phyloP scores from a whole-genome alignment of 2,329 filamentous ascomycete genomes.

The Alternaria conjuncta region DNA sequence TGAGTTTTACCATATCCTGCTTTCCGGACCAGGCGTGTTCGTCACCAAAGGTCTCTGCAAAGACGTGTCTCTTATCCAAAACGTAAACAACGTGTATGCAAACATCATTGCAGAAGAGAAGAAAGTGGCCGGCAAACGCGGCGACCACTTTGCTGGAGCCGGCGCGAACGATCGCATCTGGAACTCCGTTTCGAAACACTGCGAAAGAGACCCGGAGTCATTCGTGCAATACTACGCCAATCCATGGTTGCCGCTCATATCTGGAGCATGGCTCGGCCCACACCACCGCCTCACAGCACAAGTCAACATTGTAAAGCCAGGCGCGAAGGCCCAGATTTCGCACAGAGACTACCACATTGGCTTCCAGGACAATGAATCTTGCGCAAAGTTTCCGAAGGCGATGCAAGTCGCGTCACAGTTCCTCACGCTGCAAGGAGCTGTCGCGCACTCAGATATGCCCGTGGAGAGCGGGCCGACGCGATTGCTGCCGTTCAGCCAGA shows the following conservation, averaged over 20 bases:
- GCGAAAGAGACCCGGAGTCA: slow-evolving; percentile 56
- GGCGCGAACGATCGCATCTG: slow-evolving; percentile 68
- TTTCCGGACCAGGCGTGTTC: slow-evolving; percentile 65
- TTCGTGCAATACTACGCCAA: slow-evolving; percentile 67
- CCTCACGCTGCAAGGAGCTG: slow-evolving; percentile 67
- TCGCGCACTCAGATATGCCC: slow-evolving; percentile 68
- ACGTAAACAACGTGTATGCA: slow-evolving; percentile 29
- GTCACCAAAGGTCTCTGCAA: slow-evolving; percentile 54
- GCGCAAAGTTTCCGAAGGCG: slow-evolving; percentile 57
- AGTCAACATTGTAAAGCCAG: slow-evolving; percentile 67
- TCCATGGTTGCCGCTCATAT: slow-evolving; percentile 62
- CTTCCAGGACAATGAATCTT: slow-evolving; percentile 60
- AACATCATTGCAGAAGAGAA: slow-evolving; percentile 56
- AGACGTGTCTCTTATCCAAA: slow-evolving; percentile 41
- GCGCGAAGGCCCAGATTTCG: slow-evolving; percentile 62
- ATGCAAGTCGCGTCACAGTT: slow-evolving; percentile 63
- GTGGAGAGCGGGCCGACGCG: slow-evolving; percentile 65
- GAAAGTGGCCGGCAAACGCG: slow-evolving; percentile 53
- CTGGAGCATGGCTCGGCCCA: slow-evolving; percentile 65
- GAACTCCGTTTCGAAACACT: slow-evolving; percentile 71
- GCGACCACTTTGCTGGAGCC: slow-evolving; percentile 66
- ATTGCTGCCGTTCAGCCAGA: slow-evolving; percentile 66
- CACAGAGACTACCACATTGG: slow-evolving; percentile 71
- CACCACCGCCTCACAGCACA: slow-evolving; percentile 67
- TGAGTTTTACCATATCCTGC: slow-evolving; percentile 66